Conservation (phyloP, 352 stramenopile genomes). For the Halophytophthora polymorphica region DNA sequence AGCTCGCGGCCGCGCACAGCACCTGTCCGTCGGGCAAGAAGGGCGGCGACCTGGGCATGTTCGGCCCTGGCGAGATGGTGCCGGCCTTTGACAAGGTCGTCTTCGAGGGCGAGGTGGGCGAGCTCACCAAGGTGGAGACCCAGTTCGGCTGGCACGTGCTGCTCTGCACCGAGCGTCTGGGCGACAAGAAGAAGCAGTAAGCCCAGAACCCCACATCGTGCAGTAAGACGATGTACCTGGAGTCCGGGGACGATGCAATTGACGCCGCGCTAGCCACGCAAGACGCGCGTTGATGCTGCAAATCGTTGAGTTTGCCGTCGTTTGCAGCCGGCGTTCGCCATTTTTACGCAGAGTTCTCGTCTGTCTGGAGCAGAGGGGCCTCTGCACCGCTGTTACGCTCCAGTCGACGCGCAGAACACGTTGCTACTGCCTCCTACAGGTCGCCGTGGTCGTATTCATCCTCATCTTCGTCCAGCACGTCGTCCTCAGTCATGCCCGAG, state of each 20-base stretch:
- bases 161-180: constrained; percentile 62
- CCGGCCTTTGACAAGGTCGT: constrained; percentile 69
- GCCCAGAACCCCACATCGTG: no score
- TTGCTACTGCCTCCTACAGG: constrained; percentile 5
- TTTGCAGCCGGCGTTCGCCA: no score
- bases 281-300: no score
- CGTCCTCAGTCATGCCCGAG: constrained; percentile 38
- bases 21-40: constrained; percentile 61
- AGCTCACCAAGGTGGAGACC: constrained; percentile 59
- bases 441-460: constrained; percentile 25
- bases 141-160: constrained; percentile 80
- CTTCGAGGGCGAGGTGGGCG: constrained; percentile 54
- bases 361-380: no score
- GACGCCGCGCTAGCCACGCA: no score
- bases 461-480: constrained; percentile 13
- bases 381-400: no score
- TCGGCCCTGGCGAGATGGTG: constrained; percentile 73
- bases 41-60: constrained; percentile 61
- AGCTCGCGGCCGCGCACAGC: constrained; percentile 48
- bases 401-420: no score
- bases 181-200: constrained; percentile 36
- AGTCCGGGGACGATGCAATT: no score
- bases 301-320: no score
- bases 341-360: no score
- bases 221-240: no score